A percentile compares a stretch with the other conserved stretches of the same genome.
Conservation (phyloP, 306 rosid species). For the barrel medic (Medicago truncatula) region DNA sequence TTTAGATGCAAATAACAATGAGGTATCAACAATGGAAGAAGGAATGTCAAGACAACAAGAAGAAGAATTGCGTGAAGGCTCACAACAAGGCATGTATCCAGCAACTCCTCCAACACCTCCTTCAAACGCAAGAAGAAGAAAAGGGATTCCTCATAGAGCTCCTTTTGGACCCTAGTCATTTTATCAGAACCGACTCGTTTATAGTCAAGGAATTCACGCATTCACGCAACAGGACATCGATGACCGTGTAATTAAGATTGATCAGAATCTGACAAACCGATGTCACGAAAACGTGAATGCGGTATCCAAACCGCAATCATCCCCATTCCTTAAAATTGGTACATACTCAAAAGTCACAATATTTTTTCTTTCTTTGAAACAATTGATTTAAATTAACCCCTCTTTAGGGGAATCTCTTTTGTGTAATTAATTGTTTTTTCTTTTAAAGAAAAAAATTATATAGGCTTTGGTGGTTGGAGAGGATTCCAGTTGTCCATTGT, state of each 20-base stretch:
- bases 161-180: conserved; percentile 75
- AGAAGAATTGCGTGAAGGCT: conserved; percentile 80
- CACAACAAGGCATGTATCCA: conserved; percentile 75
- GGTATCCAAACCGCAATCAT: not conserved
- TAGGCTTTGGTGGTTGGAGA: conserved; percentile 53
- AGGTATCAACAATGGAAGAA: conserved; percentile 45
- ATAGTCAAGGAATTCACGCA: not conserved
- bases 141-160: conserved; percentile 97
- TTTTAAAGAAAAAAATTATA: conserved; percentile 27
- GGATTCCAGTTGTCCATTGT: conserved; percentile 50
- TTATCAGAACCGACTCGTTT: too few relatives aligned
- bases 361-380: not conserved
- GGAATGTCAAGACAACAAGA: conserved; percentile 52
- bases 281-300: not conserved
- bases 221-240: not conserved
- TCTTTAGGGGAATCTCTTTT: conserved; percentile 39
- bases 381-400: conserved; percentile 13
- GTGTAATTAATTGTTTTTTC: conserved; percentile 37
- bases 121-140: conserved; percentile 87
- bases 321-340: conserved; percentile 4
- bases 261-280: not conserved
- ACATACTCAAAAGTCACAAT: not conserved
- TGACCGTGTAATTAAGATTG: not conserved
- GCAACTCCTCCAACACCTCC: conserved; percentile 58
- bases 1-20: conserved; percentile 57